Percentiles rank a stretch among this genome's conserved stretches.
phyloP scores from a whole-genome alignment of 192 early-diverging fungal genomes.

The Umbelopsis sp. region DNA sequence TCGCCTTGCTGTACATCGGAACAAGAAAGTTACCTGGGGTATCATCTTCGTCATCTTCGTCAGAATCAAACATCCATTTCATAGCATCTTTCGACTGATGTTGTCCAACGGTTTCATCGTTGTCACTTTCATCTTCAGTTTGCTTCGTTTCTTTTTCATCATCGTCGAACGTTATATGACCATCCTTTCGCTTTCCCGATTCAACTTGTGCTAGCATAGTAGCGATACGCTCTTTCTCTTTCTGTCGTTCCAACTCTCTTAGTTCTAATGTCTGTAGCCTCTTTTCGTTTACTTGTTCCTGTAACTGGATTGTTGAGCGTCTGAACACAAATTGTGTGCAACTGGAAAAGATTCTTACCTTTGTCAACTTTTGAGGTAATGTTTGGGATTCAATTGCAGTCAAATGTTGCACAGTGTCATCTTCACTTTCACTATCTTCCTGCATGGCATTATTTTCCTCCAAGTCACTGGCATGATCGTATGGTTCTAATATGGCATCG shows the following conservation, averaged over 20 bases:
- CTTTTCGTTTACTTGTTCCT: slow-evolving; percentile 32
- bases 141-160: slow-evolving; percentile 24
- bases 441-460: neutral
- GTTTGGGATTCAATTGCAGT: too few relatives aligned
- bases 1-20: neutral
- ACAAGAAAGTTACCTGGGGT: neutral
- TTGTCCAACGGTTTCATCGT: slow-evolving; percentile 10
- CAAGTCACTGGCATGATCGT: slow-evolving; percentile 21
- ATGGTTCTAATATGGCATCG: neutral
- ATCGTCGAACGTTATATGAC: slow-evolving; percentile 39
- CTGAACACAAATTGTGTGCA: slow-evolving; percentile 21
- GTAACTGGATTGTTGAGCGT: neutral
- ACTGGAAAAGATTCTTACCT: neutral
- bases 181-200: slow-evolving; percentile 34
- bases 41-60: slow-evolving; percentile 40
- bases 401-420: slow-evolving; percentile 12
- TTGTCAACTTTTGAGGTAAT: neutral
- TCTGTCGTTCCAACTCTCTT: slow-evolving; percentile 31
- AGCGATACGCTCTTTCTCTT: slow-evolving; percentile 33
- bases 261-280: slow-evolving; percentile 26
- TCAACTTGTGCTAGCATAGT: slow-evolving; percentile 38
- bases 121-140: neutral
- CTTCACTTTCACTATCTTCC: slow-evolving; percentile 23
- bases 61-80: slow-evolving; percentile 58
- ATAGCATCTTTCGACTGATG: slow-evolving; percentile 15